Conservation (phyloP, 495 filamentous ascomycete genomes). For the Parathielavia hyrcaniae region DNA sequence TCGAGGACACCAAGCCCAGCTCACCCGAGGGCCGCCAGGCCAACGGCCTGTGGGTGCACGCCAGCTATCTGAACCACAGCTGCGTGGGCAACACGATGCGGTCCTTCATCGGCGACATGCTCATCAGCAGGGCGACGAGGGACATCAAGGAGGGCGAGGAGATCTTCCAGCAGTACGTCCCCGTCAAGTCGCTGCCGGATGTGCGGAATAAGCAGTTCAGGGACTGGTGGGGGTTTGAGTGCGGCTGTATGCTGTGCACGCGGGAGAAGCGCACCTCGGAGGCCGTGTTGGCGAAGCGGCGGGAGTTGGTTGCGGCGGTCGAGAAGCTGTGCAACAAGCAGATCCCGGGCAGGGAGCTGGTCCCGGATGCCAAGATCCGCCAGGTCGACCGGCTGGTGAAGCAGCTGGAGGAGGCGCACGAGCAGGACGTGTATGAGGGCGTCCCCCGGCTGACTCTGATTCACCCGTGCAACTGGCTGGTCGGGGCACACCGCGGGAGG, state of each 20-base stretch:
- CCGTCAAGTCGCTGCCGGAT: constrained; percentile 21
- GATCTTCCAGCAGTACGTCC: constrained; percentile 40
- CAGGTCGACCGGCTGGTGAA: constrained; percentile 29
- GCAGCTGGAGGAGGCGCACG: constrained; percentile 37
- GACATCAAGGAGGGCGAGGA: constrained; percentile 48
- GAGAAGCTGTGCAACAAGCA: constrained; percentile 28
- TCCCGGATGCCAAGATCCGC: constrained; percentile 31
- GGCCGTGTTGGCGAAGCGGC: constrained; percentile 20
- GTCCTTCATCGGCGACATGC: constrained; percentile 54
- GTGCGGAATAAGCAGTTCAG: constrained; percentile 24
- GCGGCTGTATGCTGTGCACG: constrained; percentile 41
- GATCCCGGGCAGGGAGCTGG: constrained; percentile 17
- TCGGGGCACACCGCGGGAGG: constrained; percentile 33
- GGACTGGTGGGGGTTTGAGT: constrained; percentile 46
- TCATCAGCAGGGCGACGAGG: constrained; percentile 46
- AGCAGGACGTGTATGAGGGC: constrained; percentile 31
- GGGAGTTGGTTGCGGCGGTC: constrained; percentile 25
- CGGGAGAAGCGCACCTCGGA: constrained; percentile 22
- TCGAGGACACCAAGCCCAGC: constrained; percentile 31
- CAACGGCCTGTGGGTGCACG: constrained; percentile 48
- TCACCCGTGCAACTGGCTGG: constrained; percentile 40
- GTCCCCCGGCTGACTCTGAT: constrained; percentile 39
- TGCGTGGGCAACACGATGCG: constrained; percentile 49
- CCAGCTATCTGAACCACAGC: constrained; percentile 52
- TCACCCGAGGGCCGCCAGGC: constrained; percentile 26